Evolutionary conservation across 768 basidiomycete genomes (phyloP).

Genomic region (Pisolithus microcarpus): DNA sequence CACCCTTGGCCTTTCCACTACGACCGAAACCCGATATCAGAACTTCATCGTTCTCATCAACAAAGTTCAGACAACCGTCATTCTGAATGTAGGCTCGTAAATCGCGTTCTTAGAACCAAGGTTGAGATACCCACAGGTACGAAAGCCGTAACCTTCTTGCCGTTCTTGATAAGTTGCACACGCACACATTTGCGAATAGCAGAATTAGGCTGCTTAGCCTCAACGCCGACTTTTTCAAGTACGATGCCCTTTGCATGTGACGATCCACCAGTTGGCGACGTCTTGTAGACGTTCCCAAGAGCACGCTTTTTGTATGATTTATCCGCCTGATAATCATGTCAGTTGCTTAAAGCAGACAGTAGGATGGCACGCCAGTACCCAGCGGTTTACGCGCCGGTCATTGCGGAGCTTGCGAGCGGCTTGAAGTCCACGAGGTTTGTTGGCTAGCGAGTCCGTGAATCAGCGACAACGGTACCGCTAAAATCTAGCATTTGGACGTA

Average conservation of each 20-base stretch:
- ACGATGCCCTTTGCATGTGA: slow-evolving; percentile 99
- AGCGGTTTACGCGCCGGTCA: slow-evolving; percentile 91
- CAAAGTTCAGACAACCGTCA: slow-evolving; percentile 96
- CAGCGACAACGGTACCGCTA: slow-evolving; percentile 2
- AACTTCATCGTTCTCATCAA: slow-evolving; percentile 99
- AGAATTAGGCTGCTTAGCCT: slow-evolving; percentile 99
- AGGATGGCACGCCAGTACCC: slow-evolving; percentile 51
- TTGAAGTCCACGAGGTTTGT: slow-evolving; percentile 99
- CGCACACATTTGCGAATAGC: slow-evolving; percentile 99
- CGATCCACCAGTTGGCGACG: slow-evolving; percentile 97
- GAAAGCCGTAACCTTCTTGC: slow-evolving; percentile 99
- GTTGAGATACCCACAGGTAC: slow-evolving; percentile 66
- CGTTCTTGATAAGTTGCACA: slow-evolving; percentile 99
- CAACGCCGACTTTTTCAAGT: slow-evolving; percentile 99
- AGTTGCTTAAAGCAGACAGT: slow-evolving; percentile 7
- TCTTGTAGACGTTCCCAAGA: slow-evolving; percentile 99
- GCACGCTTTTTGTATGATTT: slow-evolving; percentile 99
- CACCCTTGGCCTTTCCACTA: slow-evolving; percentile 99
- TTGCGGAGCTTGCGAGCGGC: slow-evolving; percentile 97
- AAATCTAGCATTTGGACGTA: slow-evolving; percentile 39
- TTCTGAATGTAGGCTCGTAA: slow-evolving; percentile 43
- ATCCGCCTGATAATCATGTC: slow-evolving; percentile 62
- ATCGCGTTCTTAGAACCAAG: neutral
- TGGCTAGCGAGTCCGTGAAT: slow-evolving; percentile 45
- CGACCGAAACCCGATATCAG: slow-evolving; percentile 99